phyloP scores from a whole-genome alignment of 169 alveolate species.

The Plasmodium berghei region DNA sequence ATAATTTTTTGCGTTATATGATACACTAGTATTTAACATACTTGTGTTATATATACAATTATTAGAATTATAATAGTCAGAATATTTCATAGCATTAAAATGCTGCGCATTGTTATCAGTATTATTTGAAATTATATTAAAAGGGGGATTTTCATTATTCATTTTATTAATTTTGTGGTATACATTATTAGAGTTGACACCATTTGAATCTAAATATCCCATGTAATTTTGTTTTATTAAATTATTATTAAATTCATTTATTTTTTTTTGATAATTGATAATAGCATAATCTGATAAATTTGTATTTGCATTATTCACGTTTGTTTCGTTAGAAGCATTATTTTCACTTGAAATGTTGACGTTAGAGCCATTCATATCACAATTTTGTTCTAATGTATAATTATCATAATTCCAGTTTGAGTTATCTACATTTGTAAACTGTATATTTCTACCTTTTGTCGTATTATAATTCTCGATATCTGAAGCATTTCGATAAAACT shows the following conservation, averaged over 20 bases:
- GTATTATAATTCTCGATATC: slow-evolving; percentile 25
- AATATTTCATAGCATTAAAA: slow-evolving; percentile 58
- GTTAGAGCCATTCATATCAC: slow-evolving; percentile 13
- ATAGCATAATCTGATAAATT: slow-evolving; percentile 10
- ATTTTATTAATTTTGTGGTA: slow-evolving; percentile 20
- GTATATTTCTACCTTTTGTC: slow-evolving; percentile 23
- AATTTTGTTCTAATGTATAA: slow-evolving; percentile 19
- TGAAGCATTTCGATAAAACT: slow-evolving; percentile 8
- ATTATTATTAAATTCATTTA: slow-evolving; percentile 22
- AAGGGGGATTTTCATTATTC: slow-evolving; percentile 32
- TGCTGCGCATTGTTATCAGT: slow-evolving; percentile 28
- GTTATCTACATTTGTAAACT: slow-evolving; percentile 21
- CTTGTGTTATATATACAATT: slow-evolving; percentile 23
- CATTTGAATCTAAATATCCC: slow-evolving; percentile 42
- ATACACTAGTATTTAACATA: slow-evolving; percentile 41
- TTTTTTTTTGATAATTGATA: slow-evolving; percentile 33
- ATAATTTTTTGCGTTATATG: slow-evolving; percentile 39
- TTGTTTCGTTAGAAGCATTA: background rate
- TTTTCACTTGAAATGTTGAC: background rate
- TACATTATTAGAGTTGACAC: slow-evolving; percentile 31
- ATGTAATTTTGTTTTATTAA: slow-evolving; percentile 19
- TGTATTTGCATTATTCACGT: slow-evolving; percentile 20
- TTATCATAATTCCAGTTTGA: slow-evolving; percentile 30
- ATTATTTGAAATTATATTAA: slow-evolving; percentile 18
- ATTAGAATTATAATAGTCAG: slow-evolving; percentile 43